Conservation (phyloP, 306 rosid species). For the Medicago truncatula region DNA sequence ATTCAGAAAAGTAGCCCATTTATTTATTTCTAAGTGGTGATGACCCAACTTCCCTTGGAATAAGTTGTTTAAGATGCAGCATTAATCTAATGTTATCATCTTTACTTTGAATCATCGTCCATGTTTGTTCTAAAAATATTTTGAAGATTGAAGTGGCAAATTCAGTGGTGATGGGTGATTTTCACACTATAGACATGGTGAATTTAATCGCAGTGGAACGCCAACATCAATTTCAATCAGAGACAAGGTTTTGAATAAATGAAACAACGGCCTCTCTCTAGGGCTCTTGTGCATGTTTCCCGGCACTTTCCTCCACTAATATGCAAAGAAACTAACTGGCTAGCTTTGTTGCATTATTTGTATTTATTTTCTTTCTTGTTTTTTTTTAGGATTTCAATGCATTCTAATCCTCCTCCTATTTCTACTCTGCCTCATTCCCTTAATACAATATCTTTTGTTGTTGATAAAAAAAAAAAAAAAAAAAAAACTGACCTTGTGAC, state of each 20-base stretch:
- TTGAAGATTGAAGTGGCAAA: neutral
- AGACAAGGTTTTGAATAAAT: constrained; percentile 10
- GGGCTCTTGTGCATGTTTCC: constrained; percentile 7
- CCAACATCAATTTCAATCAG: neutral
- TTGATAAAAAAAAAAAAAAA: neutral
- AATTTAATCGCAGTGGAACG: neutral
- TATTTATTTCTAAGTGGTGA: constrained; percentile 12
- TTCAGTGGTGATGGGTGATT: neutral
- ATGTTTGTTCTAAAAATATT: neutral
- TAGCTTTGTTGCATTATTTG: neutral
- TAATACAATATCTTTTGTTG: neutral
- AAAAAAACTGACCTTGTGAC: constrained; percentile 76
- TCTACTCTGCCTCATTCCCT: constrained; percentile 23
- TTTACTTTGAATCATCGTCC: constrained; percentile 2
- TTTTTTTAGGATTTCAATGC: constrained; percentile 17
- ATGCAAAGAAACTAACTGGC: constrained; percentile 9
- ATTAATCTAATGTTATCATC: neutral
- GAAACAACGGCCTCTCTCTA: constrained; percentile 26
- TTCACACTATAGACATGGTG: neutral
- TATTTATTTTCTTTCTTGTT: neutral
- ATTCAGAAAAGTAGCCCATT: constrained; percentile 11
- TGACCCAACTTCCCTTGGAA: constrained; percentile 16
- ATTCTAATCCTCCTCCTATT: constrained; percentile 11
- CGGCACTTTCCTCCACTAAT: neutral
- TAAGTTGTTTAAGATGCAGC: neutral